Evolutionary conservation across 805 yeast species (phyloP).

Genomic region (Limtongia smithiae): DNA sequence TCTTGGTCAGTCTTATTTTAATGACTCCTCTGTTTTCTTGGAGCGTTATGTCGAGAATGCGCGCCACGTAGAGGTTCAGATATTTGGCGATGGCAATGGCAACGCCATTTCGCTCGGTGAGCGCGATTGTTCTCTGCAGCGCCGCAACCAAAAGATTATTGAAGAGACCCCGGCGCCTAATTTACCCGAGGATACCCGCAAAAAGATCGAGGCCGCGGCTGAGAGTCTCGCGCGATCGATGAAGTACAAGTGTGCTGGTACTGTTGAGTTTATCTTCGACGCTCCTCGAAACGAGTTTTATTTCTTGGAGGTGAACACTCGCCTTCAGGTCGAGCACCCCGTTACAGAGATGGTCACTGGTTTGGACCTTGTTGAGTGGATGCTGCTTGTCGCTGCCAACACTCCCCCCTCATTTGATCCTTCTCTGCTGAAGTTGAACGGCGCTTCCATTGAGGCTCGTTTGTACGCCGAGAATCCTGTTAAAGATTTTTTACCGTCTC

Average conservation of each 20-base stretch:
- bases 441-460: slow-evolving; percentile 96
- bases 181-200: slow-evolving; percentile 74
- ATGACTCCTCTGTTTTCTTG: slow-evolving; percentile 91
- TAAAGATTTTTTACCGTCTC: slow-evolving; percentile 91
- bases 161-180: slow-evolving; percentile 99
- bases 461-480: slow-evolving; percentile 96
- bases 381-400: slow-evolving; percentile 87
- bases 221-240: slow-evolving; percentile 76
- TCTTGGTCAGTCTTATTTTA: slow-evolving; percentile 89
- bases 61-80: slow-evolving; percentile 93
- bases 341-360: slow-evolving; percentile 95
- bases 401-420: slow-evolving; percentile 70
- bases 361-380: slow-evolving; percentile 93
- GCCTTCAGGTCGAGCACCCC: slow-evolving; percentile 97
- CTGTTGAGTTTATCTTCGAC: slow-evolving; percentile 93
- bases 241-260: slow-evolving; percentile 95
- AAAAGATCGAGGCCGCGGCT: slow-evolving; percentile 73
- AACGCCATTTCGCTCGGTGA: slow-evolving; percentile 92
- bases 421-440: slow-evolving; percentile 57
- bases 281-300: slow-evolving; percentile 82
- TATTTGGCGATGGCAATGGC: slow-evolving; percentile 94
- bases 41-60: slow-evolving; percentile 94
- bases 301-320: slow-evolving; percentile 92
- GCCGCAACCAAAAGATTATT: slow-evolving; percentile 93
- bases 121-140: slow-evolving; percentile 94